Evolutionary conservation across 805 yeast genomes (phyloP).

Genomic region (Saccharomycopsis capsularis): DNA sequence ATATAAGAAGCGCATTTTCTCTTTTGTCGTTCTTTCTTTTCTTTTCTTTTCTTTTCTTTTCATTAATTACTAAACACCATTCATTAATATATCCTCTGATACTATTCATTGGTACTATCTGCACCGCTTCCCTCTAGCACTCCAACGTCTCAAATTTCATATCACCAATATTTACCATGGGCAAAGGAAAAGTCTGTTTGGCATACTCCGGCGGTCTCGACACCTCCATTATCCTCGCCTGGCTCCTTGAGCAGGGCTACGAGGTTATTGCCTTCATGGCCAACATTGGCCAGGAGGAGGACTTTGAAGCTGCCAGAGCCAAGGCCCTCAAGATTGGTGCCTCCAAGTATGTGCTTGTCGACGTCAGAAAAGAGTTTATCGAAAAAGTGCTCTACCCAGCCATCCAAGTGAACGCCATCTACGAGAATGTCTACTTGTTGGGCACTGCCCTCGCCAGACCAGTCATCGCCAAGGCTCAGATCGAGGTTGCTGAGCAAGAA

Average conservation of each 20-base stretch:
- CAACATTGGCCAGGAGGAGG: slow-evolving; percentile 98
- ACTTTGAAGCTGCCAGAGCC: slow-evolving; percentile 92
- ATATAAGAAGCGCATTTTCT: too few species aligned
- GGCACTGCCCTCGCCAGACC: slow-evolving; percentile 99
- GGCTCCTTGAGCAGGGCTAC: slow-evolving; percentile 96
- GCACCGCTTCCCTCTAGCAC: too few species aligned
- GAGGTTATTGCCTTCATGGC: slow-evolving; percentile 98
- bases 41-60: too few species aligned
- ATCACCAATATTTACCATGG: slow-evolving; percentile 46
- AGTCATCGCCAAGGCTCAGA: slow-evolving; percentile 97
- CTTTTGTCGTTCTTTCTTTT: too few species aligned
- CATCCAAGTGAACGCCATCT: slow-evolving; percentile 93
- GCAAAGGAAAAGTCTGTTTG: slow-evolving; percentile 97
- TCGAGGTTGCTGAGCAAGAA: slow-evolving; percentile 91
- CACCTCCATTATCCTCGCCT: slow-evolving; percentile 94
- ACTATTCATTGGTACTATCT: too few species aligned
- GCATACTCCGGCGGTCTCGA: slow-evolving; percentile 99
- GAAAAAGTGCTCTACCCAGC: slow-evolving; percentile 92
- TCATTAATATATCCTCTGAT: too few species aligned
- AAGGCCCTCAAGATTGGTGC: slow-evolving; percentile 98
- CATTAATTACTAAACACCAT: too few species aligned
- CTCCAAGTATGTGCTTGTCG: slow-evolving; percentile 86
- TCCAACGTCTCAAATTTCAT: too few species aligned
- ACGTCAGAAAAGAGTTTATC: slow-evolving; percentile 92
- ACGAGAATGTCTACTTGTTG: slow-evolving; percentile 91